A percentile compares a stretch with the other conserved stretches of the same genome.
phyloP scores from a whole-genome alignment of 2,329 filamentous ascomycete species.

The Aphanoascus verrucosus region DNA sequence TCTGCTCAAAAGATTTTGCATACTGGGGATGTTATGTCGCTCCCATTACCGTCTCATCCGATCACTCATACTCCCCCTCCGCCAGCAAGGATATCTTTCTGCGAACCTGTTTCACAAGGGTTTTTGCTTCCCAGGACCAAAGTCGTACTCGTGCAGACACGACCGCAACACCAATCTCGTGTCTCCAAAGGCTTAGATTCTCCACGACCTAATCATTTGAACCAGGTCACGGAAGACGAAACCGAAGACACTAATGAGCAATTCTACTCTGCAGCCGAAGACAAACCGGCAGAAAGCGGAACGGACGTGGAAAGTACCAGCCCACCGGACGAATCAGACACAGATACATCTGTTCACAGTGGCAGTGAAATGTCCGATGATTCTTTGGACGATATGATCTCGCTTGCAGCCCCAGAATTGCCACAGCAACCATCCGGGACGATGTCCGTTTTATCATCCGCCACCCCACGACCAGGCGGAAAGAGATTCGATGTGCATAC shows the following conservation, averaged over 20 bases:
- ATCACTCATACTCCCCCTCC: constrained; percentile 76
- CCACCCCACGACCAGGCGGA: constrained; percentile 66
- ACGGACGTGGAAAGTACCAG: constrained; percentile 45
- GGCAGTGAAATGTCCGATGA: constrained; percentile 82
- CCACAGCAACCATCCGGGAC: constrained; percentile 68
- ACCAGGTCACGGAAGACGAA: constrained; percentile 48
- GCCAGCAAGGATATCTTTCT: constrained; percentile 80
- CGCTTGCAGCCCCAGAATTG: constrained; percentile 66
- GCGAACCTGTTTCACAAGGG: constrained; percentile 87
- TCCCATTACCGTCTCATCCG: constrained; percentile 66
- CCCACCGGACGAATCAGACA: constrained; percentile 52
- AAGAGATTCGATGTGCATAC: constrained; percentile 63
- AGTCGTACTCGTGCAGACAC: constrained; percentile 60
- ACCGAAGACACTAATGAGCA: constrained; percentile 82
- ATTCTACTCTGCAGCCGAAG: constrained; percentile 86
- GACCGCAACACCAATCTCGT: constrained; percentile 25
- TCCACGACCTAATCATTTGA: constrained; percentile 43
- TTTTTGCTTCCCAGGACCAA: constrained; percentile 65
- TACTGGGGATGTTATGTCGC: constrained; percentile 67
- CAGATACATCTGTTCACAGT: constrained; percentile 36
- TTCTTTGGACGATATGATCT: constrained; percentile 87
- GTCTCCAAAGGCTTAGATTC: constrained; percentile 31
- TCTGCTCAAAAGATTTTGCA: constrained; percentile 66
- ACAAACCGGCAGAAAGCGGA: constrained; percentile 42
- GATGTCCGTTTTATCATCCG: constrained; percentile 66